Evolutionary conservation across 768 basidiomycete genomes (phyloP), one percentile per base, ranked within the genome.

Genomic region (Daedalea quercina): DNA sequence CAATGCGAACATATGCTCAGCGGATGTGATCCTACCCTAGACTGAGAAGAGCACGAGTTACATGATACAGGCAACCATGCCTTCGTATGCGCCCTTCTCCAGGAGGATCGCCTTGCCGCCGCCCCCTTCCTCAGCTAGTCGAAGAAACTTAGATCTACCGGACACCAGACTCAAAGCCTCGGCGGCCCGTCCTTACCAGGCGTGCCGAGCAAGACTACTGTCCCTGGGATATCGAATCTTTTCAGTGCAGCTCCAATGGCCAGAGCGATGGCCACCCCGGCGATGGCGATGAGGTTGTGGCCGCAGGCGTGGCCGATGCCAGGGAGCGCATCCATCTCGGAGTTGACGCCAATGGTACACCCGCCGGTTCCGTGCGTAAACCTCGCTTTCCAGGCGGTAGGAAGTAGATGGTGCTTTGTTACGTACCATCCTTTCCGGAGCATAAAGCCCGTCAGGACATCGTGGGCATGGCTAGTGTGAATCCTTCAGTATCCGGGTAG

Each of bases 51-150:
- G 49, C 7, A 35, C 1, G 6, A 61, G 74, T 20, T 54, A 84
- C 90, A 90, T 90, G 52, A 91, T 67, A 61, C 90, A 90, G 6
- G 79, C 77, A 49, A 80, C 84, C 82, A 93, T 88, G 7, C 75
- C 84, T 47, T 85, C 69, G 62, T 92, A 92, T 17, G 81, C 85
- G 17, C 82, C 89, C 25, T 75, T 73, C 19, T 89, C 76, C 26
- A 90, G 74, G n/a, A 92, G 70, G 2, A 73, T 68, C 2, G 82
- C 71, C 61, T 93, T 93, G 4, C 90, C 90, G 22, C 74, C 73
- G 2, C 88, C 85, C 1, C 85, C 82, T 73, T 92, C 90, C 59
- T 91, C 90, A 1, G 86, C 90, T 88, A 50, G 1, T n/a, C n/a
- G 22, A 37, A 15, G 25, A 42, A 34, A n/a, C 25, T 25, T 54